Evolutionary conservation across 805 yeast genomes (phyloP).

Genomic region (Ogataea corticis): DNA sequence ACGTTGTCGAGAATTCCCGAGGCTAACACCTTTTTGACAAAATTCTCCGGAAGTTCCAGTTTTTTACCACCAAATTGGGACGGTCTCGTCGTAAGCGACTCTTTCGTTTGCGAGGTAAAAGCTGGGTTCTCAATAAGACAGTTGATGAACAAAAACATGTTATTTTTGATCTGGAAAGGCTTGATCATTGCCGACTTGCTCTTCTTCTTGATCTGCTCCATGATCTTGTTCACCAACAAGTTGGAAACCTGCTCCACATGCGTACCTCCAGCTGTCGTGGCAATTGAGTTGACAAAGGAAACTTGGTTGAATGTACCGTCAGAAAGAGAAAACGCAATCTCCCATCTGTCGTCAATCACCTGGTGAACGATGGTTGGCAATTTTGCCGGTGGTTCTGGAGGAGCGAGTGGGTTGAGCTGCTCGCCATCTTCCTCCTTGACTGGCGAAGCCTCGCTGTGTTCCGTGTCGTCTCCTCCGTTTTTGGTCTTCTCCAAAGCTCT

Average conservation of each 20-base stretch:
- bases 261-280: slow-evolving; percentile 96
- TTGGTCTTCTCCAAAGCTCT: slow-evolving; percentile 64
- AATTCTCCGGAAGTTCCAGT: slow-evolving; percentile 71
- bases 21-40: slow-evolving; percentile 67
- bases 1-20: slow-evolving; percentile 75
- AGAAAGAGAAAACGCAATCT: slow-evolving; percentile 90
- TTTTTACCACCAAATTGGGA: slow-evolving; percentile 86
- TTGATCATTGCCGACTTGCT: slow-evolving; percentile 69
- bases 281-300: slow-evolving; percentile 95
- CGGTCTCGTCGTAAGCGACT: slow-evolving; percentile 86
- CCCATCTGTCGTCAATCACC: slow-evolving; percentile 87
- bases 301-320: slow-evolving; percentile 91
- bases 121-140: slow-evolving; percentile 96
- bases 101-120: slow-evolving; percentile 96
- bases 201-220: slow-evolving; percentile 69
- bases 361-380: slow-evolving; percentile 69
- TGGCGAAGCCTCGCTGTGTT: slow-evolving; percentile 4
- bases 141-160: slow-evolving; percentile 87
- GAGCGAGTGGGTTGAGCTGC: neutral
- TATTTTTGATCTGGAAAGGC: slow-evolving; percentile 85
- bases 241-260: slow-evolving; percentile 87
- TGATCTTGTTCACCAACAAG: slow-evolving; percentile 74
- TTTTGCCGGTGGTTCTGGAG: slow-evolving; percentile 34
- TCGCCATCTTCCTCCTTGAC: slow-evolving; percentile 16
- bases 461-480: slow-evolving; percentile 28